Percentiles rank a stretch among this genome's conserved stretches.
Evolutionary conservation across 495 filamentous ascomycete genomes (phyloP).

Genomic region (Annulohypoxylon stygium): DNA sequence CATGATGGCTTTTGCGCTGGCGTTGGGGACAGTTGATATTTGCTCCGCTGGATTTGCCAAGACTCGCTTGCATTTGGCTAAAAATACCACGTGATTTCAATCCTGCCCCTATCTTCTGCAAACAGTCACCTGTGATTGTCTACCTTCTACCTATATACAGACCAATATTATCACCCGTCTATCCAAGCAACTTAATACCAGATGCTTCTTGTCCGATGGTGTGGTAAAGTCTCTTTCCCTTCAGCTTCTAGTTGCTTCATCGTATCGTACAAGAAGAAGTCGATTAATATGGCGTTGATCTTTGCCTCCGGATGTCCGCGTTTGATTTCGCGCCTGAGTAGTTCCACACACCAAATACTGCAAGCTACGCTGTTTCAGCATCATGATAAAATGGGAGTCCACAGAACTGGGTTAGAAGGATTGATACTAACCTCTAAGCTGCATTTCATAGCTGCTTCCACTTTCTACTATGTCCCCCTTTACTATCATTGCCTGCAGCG

Average conservation of each 20-base stretch:
- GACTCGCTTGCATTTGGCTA: slow-evolving; percentile 8
- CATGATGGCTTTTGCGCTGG: slow-evolving; percentile 43
- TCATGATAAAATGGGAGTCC: not conserved
- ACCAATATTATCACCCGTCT: slow-evolving; percentile 15
- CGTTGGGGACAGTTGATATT: slow-evolving; percentile 42
- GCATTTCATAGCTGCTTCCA: slow-evolving; percentile 86
- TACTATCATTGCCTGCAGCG: slow-evolving; percentile 76
- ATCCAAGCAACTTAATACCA: slow-evolving; percentile 77
- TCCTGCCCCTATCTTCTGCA: slow-evolving; percentile 5
- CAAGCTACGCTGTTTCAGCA: slow-evolving; percentile 62
- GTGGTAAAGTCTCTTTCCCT: slow-evolving; percentile 75
- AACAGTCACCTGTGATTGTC: slow-evolving; percentile 7
- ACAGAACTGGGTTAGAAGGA: not conserved
- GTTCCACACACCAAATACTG: slow-evolving; percentile 93
- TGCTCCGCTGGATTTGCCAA: slow-evolving; percentile 28
- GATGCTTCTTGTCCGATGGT: slow-evolving; percentile 93
- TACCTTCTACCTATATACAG: slow-evolving; percentile 1
- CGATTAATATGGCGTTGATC: slow-evolving; percentile 92
- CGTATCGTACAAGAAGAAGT: slow-evolving; percentile 96
- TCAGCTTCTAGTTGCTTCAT: slow-evolving; percentile 83
- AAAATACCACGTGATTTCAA: slow-evolving; percentile 13
- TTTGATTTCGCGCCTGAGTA: slow-evolving; percentile 86
- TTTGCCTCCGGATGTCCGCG: slow-evolving; percentile 74
- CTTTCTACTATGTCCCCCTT: slow-evolving; percentile 71
- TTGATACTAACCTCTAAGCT: slow-evolving; percentile 75